phyloP scores from a whole-genome alignment of 2,329 filamentous ascomycete species.

The Epichloe baconii region DNA sequence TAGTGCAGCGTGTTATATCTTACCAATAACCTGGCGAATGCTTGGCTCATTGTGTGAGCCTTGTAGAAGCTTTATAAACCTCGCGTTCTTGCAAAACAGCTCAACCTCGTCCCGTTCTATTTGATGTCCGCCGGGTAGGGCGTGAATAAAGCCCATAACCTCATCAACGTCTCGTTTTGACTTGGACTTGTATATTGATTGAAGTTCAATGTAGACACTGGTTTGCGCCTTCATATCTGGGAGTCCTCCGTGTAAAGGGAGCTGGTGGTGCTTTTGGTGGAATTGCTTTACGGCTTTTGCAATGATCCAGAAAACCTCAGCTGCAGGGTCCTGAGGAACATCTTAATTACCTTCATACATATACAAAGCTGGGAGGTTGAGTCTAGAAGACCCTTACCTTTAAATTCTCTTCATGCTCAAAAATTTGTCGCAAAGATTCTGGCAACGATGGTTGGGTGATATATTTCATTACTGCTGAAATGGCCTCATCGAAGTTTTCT shows the following conservation, averaged over 20 bases:
- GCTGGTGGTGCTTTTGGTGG: slow-evolving; percentile 53
- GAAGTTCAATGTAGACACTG: slow-evolving; percentile 74
- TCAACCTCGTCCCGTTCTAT: slow-evolving; percentile 68
- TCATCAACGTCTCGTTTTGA: slow-evolving; percentile 67
- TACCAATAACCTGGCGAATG: slow-evolving; percentile 42
- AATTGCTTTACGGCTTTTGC: slow-evolving; percentile 68
- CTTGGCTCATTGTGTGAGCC: slow-evolving; percentile 29
- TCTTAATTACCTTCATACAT: not conserved
- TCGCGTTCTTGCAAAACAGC: slow-evolving; percentile 88
- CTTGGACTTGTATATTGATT: slow-evolving; percentile 86
- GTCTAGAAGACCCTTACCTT: slow-evolving; percentile 34
- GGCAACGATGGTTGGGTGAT: slow-evolving; percentile 56
- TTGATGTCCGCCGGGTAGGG: slow-evolving; percentile 31
- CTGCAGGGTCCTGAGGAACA: slow-evolving; percentile 3
- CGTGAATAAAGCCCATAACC: slow-evolving; percentile 52
- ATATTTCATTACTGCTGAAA: slow-evolving; percentile 77
- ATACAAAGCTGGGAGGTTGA: not conserved
- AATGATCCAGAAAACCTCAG: slow-evolving; percentile 72
- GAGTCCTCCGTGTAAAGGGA: slow-evolving; percentile 76
- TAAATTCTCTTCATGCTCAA: slow-evolving; percentile 46
- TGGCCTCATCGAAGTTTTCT: slow-evolving; percentile 94
- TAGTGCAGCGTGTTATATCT: slow-evolving; percentile 13
- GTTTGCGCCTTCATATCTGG: slow-evolving; percentile 98
- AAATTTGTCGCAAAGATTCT: slow-evolving; percentile 61
- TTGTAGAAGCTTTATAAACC: slow-evolving; percentile 80